phyloP scores from a whole-genome alignment of 371 early-diverging fungal species.

The Dichotomocladium elegans region DNA sequence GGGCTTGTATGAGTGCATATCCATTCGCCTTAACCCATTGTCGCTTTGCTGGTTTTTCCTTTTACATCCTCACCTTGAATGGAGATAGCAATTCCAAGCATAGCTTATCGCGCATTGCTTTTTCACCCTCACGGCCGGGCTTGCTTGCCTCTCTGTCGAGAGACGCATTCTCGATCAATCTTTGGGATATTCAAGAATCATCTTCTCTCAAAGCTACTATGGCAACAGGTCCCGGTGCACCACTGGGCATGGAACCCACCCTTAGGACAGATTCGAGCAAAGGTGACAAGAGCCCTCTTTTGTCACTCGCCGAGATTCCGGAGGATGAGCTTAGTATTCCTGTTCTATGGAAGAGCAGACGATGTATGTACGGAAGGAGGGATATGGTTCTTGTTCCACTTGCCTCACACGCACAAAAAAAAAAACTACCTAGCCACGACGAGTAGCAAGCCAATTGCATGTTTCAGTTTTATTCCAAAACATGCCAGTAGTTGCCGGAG shows the following conservation, averaged over 20 bases:
- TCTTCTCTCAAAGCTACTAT: conserved; percentile 14
- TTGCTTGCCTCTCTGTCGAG: conserved; percentile 63
- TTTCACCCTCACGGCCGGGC: conserved; percentile 62
- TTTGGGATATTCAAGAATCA: conserved; percentile 70
- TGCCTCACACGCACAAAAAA: too few relatives aligned
- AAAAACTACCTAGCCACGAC: not conserved
- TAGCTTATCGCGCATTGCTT: conserved; percentile 53
- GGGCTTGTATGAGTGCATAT: not conserved
- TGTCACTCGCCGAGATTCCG: not conserved
- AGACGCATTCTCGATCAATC: conserved; percentile 50
- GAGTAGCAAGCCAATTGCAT: not conserved
- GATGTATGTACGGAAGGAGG: conserved; percentile 39
- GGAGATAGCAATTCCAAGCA: conserved; percentile 25
- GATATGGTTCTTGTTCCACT: not conserved
- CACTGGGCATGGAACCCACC: too few relatives aligned
- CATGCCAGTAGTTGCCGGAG: not conserved
- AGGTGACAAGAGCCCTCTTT: conserved; percentile 9
- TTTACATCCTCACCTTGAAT: conserved; percentile 26
- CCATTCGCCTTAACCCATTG: conserved; percentile 9
- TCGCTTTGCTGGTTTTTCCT: too few relatives aligned
- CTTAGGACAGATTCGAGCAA: not conserved
- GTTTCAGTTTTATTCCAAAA: not conserved
- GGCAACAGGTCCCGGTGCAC: too few relatives aligned
- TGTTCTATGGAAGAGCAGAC: conserved; percentile 61
- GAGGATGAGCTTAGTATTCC: conserved; percentile 49